Base-by-base conservation (phyloP, 2,329 filamentous ascomycete genomes). In the Lecanicillium sp. region DNA sequence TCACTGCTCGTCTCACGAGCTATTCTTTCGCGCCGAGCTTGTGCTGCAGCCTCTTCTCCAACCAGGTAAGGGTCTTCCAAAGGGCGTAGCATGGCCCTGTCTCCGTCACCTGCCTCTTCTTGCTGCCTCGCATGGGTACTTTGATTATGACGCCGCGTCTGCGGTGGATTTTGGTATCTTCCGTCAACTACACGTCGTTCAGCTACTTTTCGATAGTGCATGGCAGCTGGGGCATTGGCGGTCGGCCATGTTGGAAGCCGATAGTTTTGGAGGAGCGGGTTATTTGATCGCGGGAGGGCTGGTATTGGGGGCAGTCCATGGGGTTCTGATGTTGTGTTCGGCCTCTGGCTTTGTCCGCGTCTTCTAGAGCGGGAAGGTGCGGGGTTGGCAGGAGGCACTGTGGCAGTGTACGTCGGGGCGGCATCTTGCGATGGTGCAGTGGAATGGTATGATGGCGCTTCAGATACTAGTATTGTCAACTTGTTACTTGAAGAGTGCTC, bases 51-150 rank as follows among this genome's bases (percentile, higher is more conserved):
- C 36, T 69, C 68, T 58, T 83, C 78, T 25, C 80, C 80, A 2
- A 84, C 80, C 9, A 84, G 62, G 41, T 79, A 70, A 1, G 79
- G 80, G 47, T 84, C 80, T 57, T 85, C 80, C 14, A 80, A 64
- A 3, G 76, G 78, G 6, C 70, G 64, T 55, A 55, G 34, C 50
- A 48, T 25, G 17, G 43, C 27, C 19, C 49, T 39, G 31, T 38
- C 29, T n/a, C 29, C 29, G 13, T 20, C 20, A 12, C 39, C 34
- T 3, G 30, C 28, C 17, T 37, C 37, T n/a, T 38, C 33, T n/a
- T 20, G n/a, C 11, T 31, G 9, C 31, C 33, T 32, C 4, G 9
- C 15, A 5, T 29, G 14, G 13, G 33, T 19, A 16, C 33, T 37
- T n/a, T 37, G 17, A 17, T 15, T 37, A 27, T 38, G 41, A 18